A percentile compares a stretch with the other conserved stretches of the same genome.
phyloP scores from a whole-genome alignment of 352 stramenopile species.

The Pythium folliculosum region DNA sequence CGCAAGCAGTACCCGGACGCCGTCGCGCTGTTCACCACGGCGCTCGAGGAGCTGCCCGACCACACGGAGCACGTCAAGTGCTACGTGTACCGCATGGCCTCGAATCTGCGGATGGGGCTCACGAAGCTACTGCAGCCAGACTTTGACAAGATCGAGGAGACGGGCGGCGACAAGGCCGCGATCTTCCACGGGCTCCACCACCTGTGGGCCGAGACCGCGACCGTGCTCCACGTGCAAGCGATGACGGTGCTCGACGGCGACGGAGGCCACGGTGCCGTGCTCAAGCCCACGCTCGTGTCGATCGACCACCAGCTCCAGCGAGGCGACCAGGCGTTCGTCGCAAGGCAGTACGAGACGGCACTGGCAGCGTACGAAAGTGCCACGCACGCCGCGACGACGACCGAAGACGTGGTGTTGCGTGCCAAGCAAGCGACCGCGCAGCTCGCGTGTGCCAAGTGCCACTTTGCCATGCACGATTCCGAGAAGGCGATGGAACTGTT shows the following conservation, averaged over 20 bases:
- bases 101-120: slow-evolving; percentile 58
- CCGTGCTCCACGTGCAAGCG: slow-evolving; percentile 40
- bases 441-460: slow-evolving; percentile 62
- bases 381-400: slow-evolving; percentile 25
- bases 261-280: not conserved
- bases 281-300: slow-evolving; percentile 44
- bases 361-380: slow-evolving; percentile 57
- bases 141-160: slow-evolving; percentile 52
- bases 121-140: slow-evolving; percentile 54
- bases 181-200: slow-evolving; percentile 77
- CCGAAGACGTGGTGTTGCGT: slow-evolving; percentile 16
- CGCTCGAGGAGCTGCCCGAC: slow-evolving; percentile 48
- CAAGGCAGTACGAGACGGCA: slow-evolving; percentile 54
- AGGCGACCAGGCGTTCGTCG: slow-evolving; percentile 61
- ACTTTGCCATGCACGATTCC: slow-evolving; percentile 52
- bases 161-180: slow-evolving; percentile 69
- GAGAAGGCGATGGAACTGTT: slow-evolving; percentile 35
- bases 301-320: slow-evolving; percentile 60
- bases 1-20: slow-evolving; percentile 56
- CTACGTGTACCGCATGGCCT: slow-evolving; percentile 74
- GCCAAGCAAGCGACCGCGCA: slow-evolving; percentile 46
- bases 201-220: slow-evolving; percentile 65
- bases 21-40: slow-evolving; percentile 51
- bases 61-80: slow-evolving; percentile 75
- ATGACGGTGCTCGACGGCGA: slow-evolving; percentile 23